These are phyloP conservation scores for Kodamaea arcana DNA, from an alignment of 1,139 yeast genomes.

Conservation along the genomic window DNA sequence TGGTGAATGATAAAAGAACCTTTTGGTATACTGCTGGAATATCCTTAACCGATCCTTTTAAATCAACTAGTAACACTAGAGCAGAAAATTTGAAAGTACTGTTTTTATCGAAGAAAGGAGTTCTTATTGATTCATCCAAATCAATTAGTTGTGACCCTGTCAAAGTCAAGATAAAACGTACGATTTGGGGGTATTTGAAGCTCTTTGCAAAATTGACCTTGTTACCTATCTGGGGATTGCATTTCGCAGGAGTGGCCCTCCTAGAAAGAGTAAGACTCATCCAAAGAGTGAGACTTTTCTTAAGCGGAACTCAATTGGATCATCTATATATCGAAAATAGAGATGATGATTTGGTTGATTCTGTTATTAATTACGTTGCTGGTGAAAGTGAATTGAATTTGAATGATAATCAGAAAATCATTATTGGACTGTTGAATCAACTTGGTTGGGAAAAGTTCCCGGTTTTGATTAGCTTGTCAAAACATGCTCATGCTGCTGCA, in stretches of 20 bases:
- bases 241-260: conserved; percentile 43
- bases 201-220: conserved; percentile 14
- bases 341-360: conserved; percentile 42
- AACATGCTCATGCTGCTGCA: conserved; percentile 76
- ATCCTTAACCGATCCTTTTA: conserved; percentile 60
- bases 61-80: conserved; percentile 35
- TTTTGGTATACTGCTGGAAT: conserved; percentile 81
- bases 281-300: conserved; percentile 28
- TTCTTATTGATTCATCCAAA: conserved; percentile 44
- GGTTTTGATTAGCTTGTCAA: conserved; percentile 59
- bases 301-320: conserved; percentile 24
- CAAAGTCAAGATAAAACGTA: background rate
- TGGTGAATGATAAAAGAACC: conserved; percentile 73
- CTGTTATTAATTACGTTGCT: conserved; percentile 53
- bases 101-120: conserved; percentile 47
- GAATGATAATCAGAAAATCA: conserved; percentile 42
- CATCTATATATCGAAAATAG: conserved; percentile 22
- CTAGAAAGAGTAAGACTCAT: conserved; percentile 38
- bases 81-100: conserved; percentile 40
- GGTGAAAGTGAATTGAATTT: conserved; percentile 24
- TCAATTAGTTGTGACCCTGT: conserved; percentile 21
- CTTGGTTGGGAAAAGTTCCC: conserved; percentile 70
- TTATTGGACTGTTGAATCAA: conserved; percentile 53
- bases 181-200: background rate
- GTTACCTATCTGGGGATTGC: conserved; percentile 51